Evolutionary conservation across 2,329 filamentous ascomycete species (phyloP).

Genomic region (Aspergillus tubingensis): DNA sequence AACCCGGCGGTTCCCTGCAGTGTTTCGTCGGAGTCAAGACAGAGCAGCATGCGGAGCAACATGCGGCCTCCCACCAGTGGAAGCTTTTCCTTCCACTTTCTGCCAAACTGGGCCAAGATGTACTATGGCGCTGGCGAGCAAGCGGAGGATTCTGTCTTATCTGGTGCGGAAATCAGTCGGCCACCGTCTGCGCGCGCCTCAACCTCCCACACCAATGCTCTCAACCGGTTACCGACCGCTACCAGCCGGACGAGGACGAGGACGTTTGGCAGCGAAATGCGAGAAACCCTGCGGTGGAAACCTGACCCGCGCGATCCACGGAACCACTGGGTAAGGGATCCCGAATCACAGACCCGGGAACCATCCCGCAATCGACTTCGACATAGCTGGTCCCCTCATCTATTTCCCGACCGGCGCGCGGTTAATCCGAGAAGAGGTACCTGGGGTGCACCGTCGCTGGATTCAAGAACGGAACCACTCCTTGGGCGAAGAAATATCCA

Average conservation of each 20-base stretch:
- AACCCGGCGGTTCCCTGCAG: slow-evolving; percentile 41
- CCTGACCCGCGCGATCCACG: slow-evolving; percentile 44
- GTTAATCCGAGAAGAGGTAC: slow-evolving; percentile 56
- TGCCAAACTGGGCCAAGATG: slow-evolving; percentile 56
- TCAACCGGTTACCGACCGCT: slow-evolving; percentile 33
- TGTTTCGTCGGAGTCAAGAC: slow-evolving; percentile 45
- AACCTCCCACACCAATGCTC: slow-evolving; percentile 34
- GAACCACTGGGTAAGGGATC: slow-evolving; percentile 43
- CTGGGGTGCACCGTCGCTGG: slow-evolving; percentile 73
- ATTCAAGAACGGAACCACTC: slow-evolving; percentile 63
- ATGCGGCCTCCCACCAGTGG: slow-evolving; percentile 46
- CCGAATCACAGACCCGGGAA: slow-evolving; percentile 26
- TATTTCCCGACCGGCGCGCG: slow-evolving; percentile 64
- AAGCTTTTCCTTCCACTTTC: slow-evolving; percentile 46
- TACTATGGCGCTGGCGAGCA: slow-evolving; percentile 71
- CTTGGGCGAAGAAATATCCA: slow-evolving; percentile 72
- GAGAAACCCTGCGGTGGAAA: slow-evolving; percentile 14
- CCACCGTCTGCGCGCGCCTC: slow-evolving; percentile 33
- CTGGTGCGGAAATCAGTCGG: slow-evolving; percentile 35
- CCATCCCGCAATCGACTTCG: slow-evolving; percentile 50
- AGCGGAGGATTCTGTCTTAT: slow-evolving; percentile 50
- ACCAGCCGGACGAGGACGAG: slow-evolving; percentile 34
- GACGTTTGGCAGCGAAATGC: slow-evolving; percentile 26
- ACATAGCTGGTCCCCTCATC: slow-evolving; percentile 73
- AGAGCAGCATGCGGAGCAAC: slow-evolving; percentile 39